Base-by-base conservation (phyloP, 495 filamentous ascomycete genomes). In the Talaromyces wortmannii region DNA sequence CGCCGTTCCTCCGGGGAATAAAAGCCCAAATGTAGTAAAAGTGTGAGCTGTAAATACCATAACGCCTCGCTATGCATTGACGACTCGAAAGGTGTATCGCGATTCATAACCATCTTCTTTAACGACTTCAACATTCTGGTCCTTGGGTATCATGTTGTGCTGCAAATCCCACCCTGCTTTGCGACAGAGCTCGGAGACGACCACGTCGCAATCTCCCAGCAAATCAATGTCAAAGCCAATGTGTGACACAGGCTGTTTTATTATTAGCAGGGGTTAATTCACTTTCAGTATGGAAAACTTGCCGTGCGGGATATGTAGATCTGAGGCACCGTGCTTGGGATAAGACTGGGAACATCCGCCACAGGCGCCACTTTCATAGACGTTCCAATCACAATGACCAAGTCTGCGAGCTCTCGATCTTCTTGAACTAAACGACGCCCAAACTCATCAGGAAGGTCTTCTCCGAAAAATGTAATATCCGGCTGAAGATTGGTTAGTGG, bases 371-470 rank as follows among this genome's bases (percentile, higher is more conserved):
- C 94, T 66, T 97, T 96, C 60, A 98, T 78, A n/a, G 85, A 91
- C 1, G 94, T 97, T 47, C 94, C 94, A 59, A 98, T 97, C 57
- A 96, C 94, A 53, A 98, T 86, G 59, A 97, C 89, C n/a, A 98
- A 74, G 60, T 98, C 94, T 6, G 88, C 90, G 15, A 78, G 71
- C 49, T 90, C 81, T 42, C 83, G 81, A 66, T 98, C 94, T 63
- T 90, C 83, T 53, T 89, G 76, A 33, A 87, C 73, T 15, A 98
- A 77, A 6, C 92, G 86, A 8, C 82, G 77, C n/a, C 88, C 86
- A 69, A 98, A 98, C 45, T 83, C 79, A 59, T 88, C 83, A 0
- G 92, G 91, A 3, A 98, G 83, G 57, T 77, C 76, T 52, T 81
- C 78, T 31, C 78, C 78, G 55, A 97, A 97, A 79, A 98, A 97